These are phyloP conservation scores for Wallacemonas sp. DNA, from an alignment of 208 protist species.

Conservation along the genomic window DNA sequence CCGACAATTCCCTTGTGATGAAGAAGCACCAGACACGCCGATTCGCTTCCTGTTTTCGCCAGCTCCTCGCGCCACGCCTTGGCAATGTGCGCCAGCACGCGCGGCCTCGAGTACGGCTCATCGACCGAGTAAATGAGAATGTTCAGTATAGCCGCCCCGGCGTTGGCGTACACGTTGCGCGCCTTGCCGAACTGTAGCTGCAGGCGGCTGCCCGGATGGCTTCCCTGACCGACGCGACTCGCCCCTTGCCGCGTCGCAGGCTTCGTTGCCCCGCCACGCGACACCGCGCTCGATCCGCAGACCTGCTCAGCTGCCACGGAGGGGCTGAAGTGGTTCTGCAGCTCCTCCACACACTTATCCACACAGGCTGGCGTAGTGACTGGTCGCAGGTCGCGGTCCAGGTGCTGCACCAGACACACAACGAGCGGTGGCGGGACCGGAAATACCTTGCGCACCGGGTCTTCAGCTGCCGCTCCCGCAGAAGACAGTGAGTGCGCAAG, in stretches of 20 bases:
- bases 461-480: not conserved
- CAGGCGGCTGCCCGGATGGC: constrained; percentile 39
- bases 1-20: constrained; percentile 57
- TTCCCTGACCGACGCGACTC: constrained; percentile 2
- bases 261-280: not conserved
- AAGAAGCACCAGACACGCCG: constrained; percentile 55
- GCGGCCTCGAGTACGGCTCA: constrained; percentile 44
- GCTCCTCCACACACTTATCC: constrained; percentile 55
- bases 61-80: constrained; percentile 56
- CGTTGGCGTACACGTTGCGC: constrained; percentile 35
- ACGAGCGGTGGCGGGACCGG: constrained; percentile 46
- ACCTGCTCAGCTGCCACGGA: constrained; percentile 30
- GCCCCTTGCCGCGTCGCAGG: not conserved
- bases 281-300: constrained; percentile 16
- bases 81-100: constrained; percentile 44
- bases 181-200: constrained; percentile 69
- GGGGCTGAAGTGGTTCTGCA: constrained; percentile 49
- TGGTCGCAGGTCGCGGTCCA: constrained; percentile 32
- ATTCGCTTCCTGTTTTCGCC: constrained; percentile 33
- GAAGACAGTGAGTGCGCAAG: not conserved
- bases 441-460: constrained; percentile 14
- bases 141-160: constrained; percentile 47
- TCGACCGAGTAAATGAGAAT: constrained; percentile 63
- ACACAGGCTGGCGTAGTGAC: constrained; percentile 52
- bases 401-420: constrained; percentile 63